These are phyloP conservation scores for Lactarius deliciosus DNA, from an alignment of 768 basidiomycete species.

Conservation along the genomic window DNA sequence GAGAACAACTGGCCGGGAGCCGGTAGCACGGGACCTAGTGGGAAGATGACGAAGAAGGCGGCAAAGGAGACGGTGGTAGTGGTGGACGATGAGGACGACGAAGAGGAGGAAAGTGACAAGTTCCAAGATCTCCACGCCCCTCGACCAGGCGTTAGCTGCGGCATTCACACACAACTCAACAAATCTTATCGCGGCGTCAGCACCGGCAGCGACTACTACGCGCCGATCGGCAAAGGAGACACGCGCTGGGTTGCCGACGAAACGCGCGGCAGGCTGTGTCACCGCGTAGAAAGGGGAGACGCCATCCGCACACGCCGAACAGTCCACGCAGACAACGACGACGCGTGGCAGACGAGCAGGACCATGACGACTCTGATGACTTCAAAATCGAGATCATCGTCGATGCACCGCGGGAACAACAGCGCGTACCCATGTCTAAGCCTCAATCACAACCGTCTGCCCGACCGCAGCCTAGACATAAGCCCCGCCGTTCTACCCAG, in stretches of 20 bases:
- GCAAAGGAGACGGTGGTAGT: neutral
- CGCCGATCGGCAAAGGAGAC: neutral
- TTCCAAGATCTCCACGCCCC: neutral
- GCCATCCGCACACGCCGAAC: neutral
- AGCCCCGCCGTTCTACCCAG: neutral
- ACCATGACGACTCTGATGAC: neutral
- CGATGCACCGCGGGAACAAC: neutral
- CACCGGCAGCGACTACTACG: neutral
- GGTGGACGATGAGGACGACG: neutral
- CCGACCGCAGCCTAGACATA: neutral
- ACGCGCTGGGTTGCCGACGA: neutral
- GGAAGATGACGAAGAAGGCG: neutral
- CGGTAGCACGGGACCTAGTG: neutral
- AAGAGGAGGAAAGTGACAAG: neutral
- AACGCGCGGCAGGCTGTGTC: neutral
- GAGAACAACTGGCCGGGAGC: slow-evolving; percentile 3
- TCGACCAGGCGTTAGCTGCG: slow-evolving; percentile 4
- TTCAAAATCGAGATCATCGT: neutral
- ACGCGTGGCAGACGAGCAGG: slow-evolving; percentile 1
- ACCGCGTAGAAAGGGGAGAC: neutral
- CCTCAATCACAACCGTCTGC: neutral
- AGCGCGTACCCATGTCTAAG: neutral
- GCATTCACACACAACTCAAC: slow-evolving; percentile 20
- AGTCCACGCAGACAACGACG: slow-evolving; percentile 9
- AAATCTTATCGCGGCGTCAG: neutral